Evolutionary conservation across 1,284 basidiomycete species (phyloP).

Genomic region (Ustilago sp.): DNA sequence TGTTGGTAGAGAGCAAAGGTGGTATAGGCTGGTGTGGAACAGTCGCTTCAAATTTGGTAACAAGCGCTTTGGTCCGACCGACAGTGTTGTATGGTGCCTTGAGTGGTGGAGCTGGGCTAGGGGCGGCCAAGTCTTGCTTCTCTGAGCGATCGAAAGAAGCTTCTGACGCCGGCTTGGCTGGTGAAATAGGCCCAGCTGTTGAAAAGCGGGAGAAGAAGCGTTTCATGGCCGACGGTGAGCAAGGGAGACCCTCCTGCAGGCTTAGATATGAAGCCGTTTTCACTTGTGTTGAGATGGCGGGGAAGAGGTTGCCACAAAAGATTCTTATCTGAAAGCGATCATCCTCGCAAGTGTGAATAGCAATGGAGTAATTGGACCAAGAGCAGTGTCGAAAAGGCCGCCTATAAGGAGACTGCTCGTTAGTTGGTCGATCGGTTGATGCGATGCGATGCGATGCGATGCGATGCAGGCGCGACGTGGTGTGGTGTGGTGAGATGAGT

Average conservation of each 20-base stretch:
- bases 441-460: not conserved
- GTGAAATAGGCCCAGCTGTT: conserved; percentile 18
- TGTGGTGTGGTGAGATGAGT: not conserved
- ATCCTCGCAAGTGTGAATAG: not conserved
- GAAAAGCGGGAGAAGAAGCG: conserved; percentile 61
- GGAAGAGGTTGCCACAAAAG: not conserved
- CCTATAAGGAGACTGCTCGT: not conserved
- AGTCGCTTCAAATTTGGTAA: conserved; percentile 44
- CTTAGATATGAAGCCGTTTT: not conserved
- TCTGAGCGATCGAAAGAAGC: conserved; percentile 20
- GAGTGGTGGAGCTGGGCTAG: conserved; percentile 13
- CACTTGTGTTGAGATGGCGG: not conserved
- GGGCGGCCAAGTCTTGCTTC: conserved; percentile 13
- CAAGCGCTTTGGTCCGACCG: conserved; percentile 47
- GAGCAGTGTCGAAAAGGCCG: not conserved
- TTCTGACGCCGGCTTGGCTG: conserved; percentile 10
- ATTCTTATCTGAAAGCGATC: not conserved
- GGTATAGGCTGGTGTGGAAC: conserved; percentile 5
- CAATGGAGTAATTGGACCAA: not conserved
- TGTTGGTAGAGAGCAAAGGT: not conserved
- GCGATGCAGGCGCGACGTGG: not conserved
- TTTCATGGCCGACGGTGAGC: conserved; percentile 39
- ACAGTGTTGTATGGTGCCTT: conserved; percentile 7
- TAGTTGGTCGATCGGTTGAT: not conserved
- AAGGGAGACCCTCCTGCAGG: not conserved